phyloP scores from a whole-genome alignment of 2,329 filamentous ascomycete species.

The Exophiala viscosa region DNA sequence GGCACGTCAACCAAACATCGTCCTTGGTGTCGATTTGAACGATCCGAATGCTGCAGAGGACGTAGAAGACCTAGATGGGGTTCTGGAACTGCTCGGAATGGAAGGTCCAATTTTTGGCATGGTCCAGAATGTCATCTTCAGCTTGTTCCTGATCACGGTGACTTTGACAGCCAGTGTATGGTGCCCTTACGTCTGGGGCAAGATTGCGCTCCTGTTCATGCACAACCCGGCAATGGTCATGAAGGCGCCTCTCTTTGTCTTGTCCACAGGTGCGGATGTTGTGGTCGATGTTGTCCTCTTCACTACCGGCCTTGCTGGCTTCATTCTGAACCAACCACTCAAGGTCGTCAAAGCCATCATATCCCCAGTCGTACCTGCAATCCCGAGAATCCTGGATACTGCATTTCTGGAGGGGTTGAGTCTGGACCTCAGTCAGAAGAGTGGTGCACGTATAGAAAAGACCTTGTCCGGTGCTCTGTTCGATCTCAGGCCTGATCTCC shows the following conservation, averaged over 20 bases:
- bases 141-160: conserved; percentile 80
- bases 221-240: conserved; percentile 69
- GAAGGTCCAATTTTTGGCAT: conserved; percentile 85
- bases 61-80: conserved; percentile 90
- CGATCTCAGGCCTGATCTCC: conserved; percentile 56
- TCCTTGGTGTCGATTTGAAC: conserved; percentile 64
- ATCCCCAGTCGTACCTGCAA: conserved; percentile 20
- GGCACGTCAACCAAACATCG: conserved; percentile 55
- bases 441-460: conserved; percentile 25
- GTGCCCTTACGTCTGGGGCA: conserved; percentile 87
- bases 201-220: conserved; percentile 72
- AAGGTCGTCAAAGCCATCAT: conserved; percentile 30
- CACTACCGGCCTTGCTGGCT: conserved; percentile 44
- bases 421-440: conserved; percentile 23
- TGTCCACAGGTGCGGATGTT: conserved; percentile 72
- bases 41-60: conserved; percentile 59
- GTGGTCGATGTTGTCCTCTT: conserved; percentile 61
- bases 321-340: conserved; percentile 40
- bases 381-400: conserved; percentile 17
- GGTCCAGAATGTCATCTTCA: conserved; percentile 93
- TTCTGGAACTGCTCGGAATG: conserved; percentile 95
- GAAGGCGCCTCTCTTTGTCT: conserved; percentile 66
- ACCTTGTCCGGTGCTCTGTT: conserved; percentile 19
- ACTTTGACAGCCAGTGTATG: conserved; percentile 84
- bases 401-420: conserved; percentile 16